Evolutionary conservation across 257 asterid species (phyloP), one percentile per base, ranked within the genome.

Genomic region (Coffea canephora): DNA sequence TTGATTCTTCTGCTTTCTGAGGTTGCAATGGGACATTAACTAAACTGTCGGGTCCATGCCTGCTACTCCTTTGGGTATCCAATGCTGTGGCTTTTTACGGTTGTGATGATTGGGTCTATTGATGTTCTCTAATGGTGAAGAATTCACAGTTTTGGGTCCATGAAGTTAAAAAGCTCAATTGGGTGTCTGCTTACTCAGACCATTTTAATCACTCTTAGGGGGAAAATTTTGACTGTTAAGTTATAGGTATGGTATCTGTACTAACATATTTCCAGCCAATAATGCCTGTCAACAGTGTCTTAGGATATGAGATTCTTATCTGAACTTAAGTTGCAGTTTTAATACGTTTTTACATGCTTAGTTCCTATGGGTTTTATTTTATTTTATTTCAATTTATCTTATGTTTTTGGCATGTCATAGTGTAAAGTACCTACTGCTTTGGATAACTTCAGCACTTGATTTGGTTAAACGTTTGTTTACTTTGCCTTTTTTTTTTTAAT

Each of bases 1-100:
- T 74, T 74, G 39, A 14, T 78, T 73, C 49, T 45, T 74, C 59
- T 62, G 77, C 73, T 67, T 78, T 67, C 80, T n/a, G 48, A 50
- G 67, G 73, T 25, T 62, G 73, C 34, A 43, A 67, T 61, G 71
- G 25, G 15, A 76, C 75, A n/a, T 25, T 76, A 39, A 14, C 21
- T 14, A 45, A 45, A 64, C 21, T 46, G 62, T 66, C 45, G 72
- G 72, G 55, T 54, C 62, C 57, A 13, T 23, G 27, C 8, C 46
- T 64, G 21, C 46, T 64, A 12, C 49, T 62, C 62, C 62, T 62
- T 14, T 43, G n/a, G 59, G 71, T 14, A 59, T 59, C 78, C 71
- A 39, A 36, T 21, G 71, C 59, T 27, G 57, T 54, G 62, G 27
- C 62, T 46, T 61, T 62, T 14, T 48, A 43, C 57, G 25, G 25